These are phyloP conservation scores for Dunaliella primolecta DNA, from an alignment of 139 green algal genomes.

Conservation along the genomic window DNA sequence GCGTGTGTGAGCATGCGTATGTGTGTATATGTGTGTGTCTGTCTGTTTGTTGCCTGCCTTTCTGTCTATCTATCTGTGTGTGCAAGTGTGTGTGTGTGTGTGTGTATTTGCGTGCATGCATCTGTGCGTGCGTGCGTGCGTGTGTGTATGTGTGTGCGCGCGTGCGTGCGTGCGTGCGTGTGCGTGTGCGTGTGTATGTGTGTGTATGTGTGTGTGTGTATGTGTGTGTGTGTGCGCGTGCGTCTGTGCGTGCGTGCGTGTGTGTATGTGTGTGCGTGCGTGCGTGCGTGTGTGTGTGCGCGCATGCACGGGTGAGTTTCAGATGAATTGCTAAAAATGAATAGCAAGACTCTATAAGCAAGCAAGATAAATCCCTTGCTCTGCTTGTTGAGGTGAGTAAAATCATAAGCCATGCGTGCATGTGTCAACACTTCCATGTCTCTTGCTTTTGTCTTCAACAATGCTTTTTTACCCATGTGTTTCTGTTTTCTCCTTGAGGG, in stretches of 20 bases:
- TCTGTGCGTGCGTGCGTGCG: not conserved
- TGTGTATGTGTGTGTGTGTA: slow-evolving; percentile 6
- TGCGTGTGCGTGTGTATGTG: not conserved
- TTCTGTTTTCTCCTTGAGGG: not conserved
- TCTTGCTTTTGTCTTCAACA: not conserved
- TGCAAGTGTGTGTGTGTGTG: not conserved
- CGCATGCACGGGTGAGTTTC: not conserved
- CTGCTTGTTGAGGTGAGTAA: too few species aligned
- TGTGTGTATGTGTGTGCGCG: slow-evolving; percentile 1
- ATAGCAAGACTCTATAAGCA: too few species aligned
- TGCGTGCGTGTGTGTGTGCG: slow-evolving; percentile 15
- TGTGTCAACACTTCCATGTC: not conserved
- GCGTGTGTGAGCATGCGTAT: slow-evolving; percentile 7
- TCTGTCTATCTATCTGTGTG: too few species aligned
- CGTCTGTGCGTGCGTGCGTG: slow-evolving; percentile 4
- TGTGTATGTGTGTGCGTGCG: slow-evolving; percentile 5
- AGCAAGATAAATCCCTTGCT: too few species aligned
- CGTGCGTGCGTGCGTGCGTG: slow-evolving; percentile 12
- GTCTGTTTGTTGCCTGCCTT: too few species aligned
- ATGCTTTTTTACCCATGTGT: not conserved
- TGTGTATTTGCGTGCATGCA: slow-evolving; percentile 3
- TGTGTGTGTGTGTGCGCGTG: slow-evolving; percentile 14
- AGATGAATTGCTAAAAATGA: too few species aligned
- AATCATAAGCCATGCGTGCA: too few species aligned
- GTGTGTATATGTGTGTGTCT: slow-evolving; percentile 4